Evolutionary conservation across 1,139 yeast species (phyloP), one percentile per base, ranked within the genome.

Genomic region (Taiozyma sp.): DNA sequence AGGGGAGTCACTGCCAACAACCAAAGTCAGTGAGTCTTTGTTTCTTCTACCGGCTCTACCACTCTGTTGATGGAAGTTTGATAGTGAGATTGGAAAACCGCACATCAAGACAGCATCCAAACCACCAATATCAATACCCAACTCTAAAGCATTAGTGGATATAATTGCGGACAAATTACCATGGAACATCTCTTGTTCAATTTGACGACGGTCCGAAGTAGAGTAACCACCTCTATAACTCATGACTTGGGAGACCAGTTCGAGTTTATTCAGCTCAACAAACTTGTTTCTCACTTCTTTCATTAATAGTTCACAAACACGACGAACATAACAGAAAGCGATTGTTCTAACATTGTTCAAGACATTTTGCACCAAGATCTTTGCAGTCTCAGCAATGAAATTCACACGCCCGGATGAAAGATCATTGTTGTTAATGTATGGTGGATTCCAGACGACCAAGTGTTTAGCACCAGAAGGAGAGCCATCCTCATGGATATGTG

Each of bases 191-290:
- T 87, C 90, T 47, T 77, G 76, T 66, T 93, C 99, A 52, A 93
- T 93, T 46, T 81, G 78, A 56, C 99, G 78, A 57, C 99, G 76
- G 64, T 93, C 98, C 2, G 78, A 69, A 4, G 90, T 84, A 7
- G 96, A 83, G 63, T 93, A 93, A 0, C 99, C 99, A 34, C 99
- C 99, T 57, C 99, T 74, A 61, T 93, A 93, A 43, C 96, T 83
- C 95, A 90, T 89, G 1, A 93, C 87, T 53, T 86, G 87, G 8
- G 81, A 74, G n/a, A 83, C 63, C 6, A 80, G 67, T 8, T 75
- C 78, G 4, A 68, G 63, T 19, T 76, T 70, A 42, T 72, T 71
- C 55, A 70, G 58, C 13, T 72, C 73, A 24, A 72, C 69, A 27
- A 86, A 70, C 8, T 78, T 64, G 10, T 70, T 71, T 51, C 96